Percentiles rank a stretch among this genome's conserved stretches.
Evolutionary conservation across 768 basidiomycete genomes (phyloP).

Genomic region (Podaxis carcinomalis): DNA sequence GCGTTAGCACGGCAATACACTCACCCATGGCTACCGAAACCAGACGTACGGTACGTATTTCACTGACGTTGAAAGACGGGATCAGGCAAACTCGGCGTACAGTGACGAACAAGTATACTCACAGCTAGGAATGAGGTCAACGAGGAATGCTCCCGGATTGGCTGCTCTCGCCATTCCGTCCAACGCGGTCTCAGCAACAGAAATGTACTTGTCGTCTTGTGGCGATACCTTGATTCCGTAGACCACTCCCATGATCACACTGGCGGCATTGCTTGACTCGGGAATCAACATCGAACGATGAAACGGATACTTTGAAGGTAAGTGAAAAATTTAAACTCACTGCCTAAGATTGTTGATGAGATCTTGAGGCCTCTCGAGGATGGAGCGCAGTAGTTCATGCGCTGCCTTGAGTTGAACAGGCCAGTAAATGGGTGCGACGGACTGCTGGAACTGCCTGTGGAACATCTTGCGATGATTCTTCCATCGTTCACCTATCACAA

Average conservation of each 20-base stretch:
- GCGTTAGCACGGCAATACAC: neutral
- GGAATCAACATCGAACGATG: neutral
- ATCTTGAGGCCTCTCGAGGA: conserved; percentile 38
- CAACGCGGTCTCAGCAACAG: conserved; percentile 47
- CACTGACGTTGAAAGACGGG: conserved; percentile 25
- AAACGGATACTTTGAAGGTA: neutral
- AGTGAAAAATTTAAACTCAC: conserved; percentile 26
- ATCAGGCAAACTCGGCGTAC: neutral
- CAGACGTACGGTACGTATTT: conserved; percentile 42
- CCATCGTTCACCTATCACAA: conserved; percentile 43
- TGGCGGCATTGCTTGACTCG: conserved; percentile 39
- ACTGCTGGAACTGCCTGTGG: conserved; percentile 45
- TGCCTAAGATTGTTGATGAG: conserved; percentile 46
- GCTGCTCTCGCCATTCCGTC: conserved; percentile 47
- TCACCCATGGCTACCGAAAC: neutral
- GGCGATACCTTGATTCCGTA: conserved; percentile 46
- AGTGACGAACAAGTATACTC: conserved; percentile 4
- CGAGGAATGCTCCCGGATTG: conserved; percentile 49
- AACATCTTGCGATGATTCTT: conserved; percentile 49
- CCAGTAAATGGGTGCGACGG: conserved; percentile 36
- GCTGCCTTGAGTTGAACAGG: conserved; percentile 42
- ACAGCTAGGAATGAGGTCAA: conserved; percentile 43
- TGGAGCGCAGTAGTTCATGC: conserved; percentile 38
- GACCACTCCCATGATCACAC: conserved; percentile 48
- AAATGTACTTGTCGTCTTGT: conserved; percentile 42